Conservation (phyloP, 129 eudicot genomes). For the Helianthus tuberosus region DNA sequence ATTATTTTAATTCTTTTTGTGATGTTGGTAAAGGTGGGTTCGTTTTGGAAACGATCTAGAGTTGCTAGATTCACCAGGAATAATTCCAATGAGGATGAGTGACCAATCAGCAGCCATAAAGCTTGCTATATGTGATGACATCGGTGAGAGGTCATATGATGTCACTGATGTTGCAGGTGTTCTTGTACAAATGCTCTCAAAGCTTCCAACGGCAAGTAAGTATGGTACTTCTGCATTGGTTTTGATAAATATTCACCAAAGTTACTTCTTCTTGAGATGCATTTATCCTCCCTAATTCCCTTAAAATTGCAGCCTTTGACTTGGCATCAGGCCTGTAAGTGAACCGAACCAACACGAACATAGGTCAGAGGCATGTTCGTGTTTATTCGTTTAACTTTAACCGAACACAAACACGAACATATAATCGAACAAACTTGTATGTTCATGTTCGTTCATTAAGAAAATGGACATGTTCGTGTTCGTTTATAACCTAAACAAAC, state of each 20-base stretch:
- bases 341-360: no score
- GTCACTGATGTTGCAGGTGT: slow-evolving; percentile 83
- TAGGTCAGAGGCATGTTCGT: no score
- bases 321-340: background rate
- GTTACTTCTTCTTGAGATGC: background rate
- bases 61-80: slow-evolving; percentile 95
- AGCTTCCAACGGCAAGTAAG: slow-evolving; percentile 78
- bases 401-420: no score
- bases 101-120: slow-evolving; percentile 98
- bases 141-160: slow-evolving; percentile 93
- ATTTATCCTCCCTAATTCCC: background rate
- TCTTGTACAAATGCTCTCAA: slow-evolving; percentile 88
- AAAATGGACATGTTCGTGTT: no score
- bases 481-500: no score
- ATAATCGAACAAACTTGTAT: no score
- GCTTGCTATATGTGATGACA: slow-evolving; percentile 98
- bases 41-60: slow-evolving; percentile 90
- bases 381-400: no score
- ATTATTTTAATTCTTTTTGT: slow-evolving; percentile 10
- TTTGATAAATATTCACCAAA: background rate
- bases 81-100: slow-evolving; percentile 95
- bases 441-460: no score
- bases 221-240: slow-evolving; percentile 25
- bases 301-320: slow-evolving; percentile 5
- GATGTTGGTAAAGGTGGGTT: slow-evolving; percentile 75